phyloP scores from a whole-genome alignment of 768 basidiomycete genomes.

The Suillus ampliporus region DNA sequence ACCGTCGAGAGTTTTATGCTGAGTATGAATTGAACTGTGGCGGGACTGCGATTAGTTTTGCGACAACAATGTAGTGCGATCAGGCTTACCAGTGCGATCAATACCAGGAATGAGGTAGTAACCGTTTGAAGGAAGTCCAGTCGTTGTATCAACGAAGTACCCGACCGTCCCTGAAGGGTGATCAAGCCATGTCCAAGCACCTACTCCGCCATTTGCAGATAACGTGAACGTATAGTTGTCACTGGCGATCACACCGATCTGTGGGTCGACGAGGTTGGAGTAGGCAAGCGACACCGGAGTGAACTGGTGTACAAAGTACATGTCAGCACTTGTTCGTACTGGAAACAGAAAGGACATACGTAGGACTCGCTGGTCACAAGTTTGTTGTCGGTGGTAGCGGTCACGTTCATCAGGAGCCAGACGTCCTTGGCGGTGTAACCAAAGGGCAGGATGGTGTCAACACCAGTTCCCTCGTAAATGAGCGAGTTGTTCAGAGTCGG shows the following conservation, averaged over 20 bases:
- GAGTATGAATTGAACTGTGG: constrained; percentile 47
- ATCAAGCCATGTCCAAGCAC: constrained; percentile 64
- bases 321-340: constrained; percentile 3
- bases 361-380: constrained; percentile 57
- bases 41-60: neutral
- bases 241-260: constrained; percentile 42
- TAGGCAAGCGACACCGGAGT: constrained; percentile 54
- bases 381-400: constrained; percentile 46
- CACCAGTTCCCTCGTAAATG: constrained; percentile 45
- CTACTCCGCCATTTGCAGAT: constrained; percentile 59
- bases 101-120: constrained; percentile 61
- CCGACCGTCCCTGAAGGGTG: constrained; percentile 61
- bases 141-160: constrained; percentile 51
- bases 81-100: constrained; percentile 52
- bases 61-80: neutral
- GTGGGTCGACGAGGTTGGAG: constrained; percentile 55
- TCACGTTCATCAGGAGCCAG: constrained; percentile 57
- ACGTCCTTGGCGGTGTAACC: constrained; percentile 49
- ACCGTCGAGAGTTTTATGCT: constrained; percentile 47
- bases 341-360: constrained; percentile 37
- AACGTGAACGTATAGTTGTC: constrained; percentile 52
- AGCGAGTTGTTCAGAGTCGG: constrained; percentile 58
- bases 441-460: constrained; percentile 50
- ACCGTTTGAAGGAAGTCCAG: constrained; percentile 51
- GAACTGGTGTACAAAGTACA: constrained; percentile 43